phyloP scores from a whole-genome alignment of 1,139 yeast species.

The Magnusiomyces suaveolens region DNA sequence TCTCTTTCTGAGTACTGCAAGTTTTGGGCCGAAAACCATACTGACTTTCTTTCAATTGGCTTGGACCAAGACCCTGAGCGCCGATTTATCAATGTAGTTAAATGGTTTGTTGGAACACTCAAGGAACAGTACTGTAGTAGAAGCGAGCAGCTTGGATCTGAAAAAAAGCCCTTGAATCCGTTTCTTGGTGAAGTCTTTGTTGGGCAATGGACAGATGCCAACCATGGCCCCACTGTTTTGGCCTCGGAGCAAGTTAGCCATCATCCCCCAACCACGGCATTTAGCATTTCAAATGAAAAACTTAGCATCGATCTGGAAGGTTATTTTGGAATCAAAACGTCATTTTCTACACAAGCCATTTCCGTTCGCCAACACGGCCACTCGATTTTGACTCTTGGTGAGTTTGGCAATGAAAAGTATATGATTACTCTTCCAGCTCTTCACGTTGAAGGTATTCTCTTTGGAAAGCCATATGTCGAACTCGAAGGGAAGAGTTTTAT shows the following conservation, averaged over 20 bases:
- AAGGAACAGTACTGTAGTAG: constrained; percentile 91
- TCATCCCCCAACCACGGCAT: constrained; percentile 93
- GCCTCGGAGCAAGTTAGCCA: constrained; percentile 89
- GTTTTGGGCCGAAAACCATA: constrained; percentile 76
- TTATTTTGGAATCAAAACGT: constrained; percentile 78
- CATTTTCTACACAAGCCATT: constrained; percentile 66
- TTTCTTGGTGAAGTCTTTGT: constrained; percentile 87
- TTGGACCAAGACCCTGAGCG: constrained; percentile 38
- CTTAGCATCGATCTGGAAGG: constrained; percentile 68
- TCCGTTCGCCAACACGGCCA: constrained; percentile 89
- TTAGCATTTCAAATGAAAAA: constrained; percentile 62
- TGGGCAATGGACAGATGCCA: constrained; percentile 57
- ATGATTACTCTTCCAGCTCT: constrained; percentile 88
- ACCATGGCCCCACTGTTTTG: constrained; percentile 47
- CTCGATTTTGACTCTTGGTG: constrained; percentile 57
- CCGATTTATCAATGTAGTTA: constrained; percentile 72
- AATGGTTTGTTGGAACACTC: constrained; percentile 85
- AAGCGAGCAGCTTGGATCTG: constrained; percentile 81
- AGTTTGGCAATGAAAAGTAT: constrained; percentile 54
- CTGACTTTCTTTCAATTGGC: constrained; percentile 63
- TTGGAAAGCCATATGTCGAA: constrained; percentile 77
- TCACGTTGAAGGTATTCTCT: constrained; percentile 85
- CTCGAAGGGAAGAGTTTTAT: constrained; percentile 78
- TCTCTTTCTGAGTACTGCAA: constrained; percentile 86
- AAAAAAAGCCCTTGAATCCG: constrained; percentile 93